A percentile compares a stretch with the other conserved stretches of the same genome.
Evolutionary conservation across 768 basidiomycete genomes (phyloP).

Genomic region (Pisolithus microcarpus): DNA sequence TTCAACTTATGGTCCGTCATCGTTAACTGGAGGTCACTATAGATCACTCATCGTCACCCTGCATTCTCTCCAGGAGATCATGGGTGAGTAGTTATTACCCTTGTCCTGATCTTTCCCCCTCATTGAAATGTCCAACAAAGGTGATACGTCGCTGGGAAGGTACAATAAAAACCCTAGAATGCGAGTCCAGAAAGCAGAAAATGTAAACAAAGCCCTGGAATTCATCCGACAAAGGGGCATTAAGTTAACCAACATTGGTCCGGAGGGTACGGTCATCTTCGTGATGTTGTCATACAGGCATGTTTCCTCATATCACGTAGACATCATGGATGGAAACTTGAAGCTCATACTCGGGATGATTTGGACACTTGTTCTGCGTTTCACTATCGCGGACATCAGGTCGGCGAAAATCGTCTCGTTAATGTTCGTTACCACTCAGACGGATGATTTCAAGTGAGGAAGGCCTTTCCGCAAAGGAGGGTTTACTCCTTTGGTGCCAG

Average conservation of each 20-base stretch:
- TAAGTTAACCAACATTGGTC: constrained; percentile 95
- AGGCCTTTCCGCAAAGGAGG: constrained; percentile 97
- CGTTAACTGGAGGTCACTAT: background rate
- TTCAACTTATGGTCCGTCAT: constrained; percentile 78
- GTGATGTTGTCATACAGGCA: background rate
- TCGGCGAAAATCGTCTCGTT: constrained; percentile 30
- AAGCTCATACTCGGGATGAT: constrained; percentile 99
- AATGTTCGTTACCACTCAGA: constrained; percentile 4
- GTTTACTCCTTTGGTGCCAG: constrained; percentile 95
- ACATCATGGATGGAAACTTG: constrained; percentile 97
- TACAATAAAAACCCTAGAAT: constrained; percentile 88
- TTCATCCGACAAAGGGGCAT: constrained; percentile 93
- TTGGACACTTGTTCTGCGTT: constrained; percentile 95
- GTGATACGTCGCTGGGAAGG: constrained; percentile 86
- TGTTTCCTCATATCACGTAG: constrained; percentile 33
- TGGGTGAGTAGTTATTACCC: constrained; percentile 50
- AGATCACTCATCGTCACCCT: constrained; percentile 3
- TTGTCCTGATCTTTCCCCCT: constrained; percentile 3
- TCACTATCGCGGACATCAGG: constrained; percentile 98
- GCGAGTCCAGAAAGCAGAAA: constrained; percentile 96
- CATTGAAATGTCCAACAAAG: constrained; percentile 31
- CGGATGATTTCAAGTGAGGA: constrained; percentile 62
- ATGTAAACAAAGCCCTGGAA: constrained; percentile 92
- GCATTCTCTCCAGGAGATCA: constrained; percentile 69
- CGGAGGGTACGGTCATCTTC: constrained; percentile 58